Evolutionary conservation across 257 asterid genomes (phyloP), one percentile per base, ranked within the genome.

Genomic region (Mentha longifolia): DNA sequence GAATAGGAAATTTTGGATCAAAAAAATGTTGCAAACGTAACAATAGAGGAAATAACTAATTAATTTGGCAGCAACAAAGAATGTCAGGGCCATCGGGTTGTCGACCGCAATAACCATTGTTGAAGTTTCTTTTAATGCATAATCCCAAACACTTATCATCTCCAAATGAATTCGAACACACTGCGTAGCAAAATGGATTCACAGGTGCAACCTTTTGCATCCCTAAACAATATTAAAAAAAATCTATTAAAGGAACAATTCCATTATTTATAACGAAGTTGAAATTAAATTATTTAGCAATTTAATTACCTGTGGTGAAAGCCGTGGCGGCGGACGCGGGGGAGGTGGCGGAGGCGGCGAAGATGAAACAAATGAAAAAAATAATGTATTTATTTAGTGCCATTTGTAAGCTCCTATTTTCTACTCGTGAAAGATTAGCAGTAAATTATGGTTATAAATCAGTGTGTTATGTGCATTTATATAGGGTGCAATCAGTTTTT

Each of bases 61-160:
- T 12, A 50, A 50, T 6, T 56, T 59, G 9, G 67, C 67, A 61
- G 17, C 67, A 61, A 37, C 67, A 61, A 12, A 61, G 67, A 41
- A 61, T 39, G 4, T 61, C 67, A 10, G 67, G 51, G 33, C 17
- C 51, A 37, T 61, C 51, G 5, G 67, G 35, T 61, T 61, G 67
- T 12, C 6, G 30, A 39, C 0, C 15, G 17, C 67, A 61, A 1
- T 11, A 2, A 37, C 67, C 67, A 61, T 16, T 16, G 16, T 61
- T 61, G n/a, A 61, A 61, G 16, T 2, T 37, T 11, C 50, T 17
- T 3, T 61, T 37, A 61, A 61, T 39, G 51, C 67, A 61, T 37
- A 61, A 8, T 17, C 51, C 51, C 67, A 61, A 61, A 39, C 67
- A 61, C 4, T 61, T 11, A 4, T 10, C 67, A 9, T 4, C 47